These are phyloP conservation scores for Nicotiana attenuata DNA, from an alignment of 257 asterid genomes.

Conservation along the genomic window DNA sequence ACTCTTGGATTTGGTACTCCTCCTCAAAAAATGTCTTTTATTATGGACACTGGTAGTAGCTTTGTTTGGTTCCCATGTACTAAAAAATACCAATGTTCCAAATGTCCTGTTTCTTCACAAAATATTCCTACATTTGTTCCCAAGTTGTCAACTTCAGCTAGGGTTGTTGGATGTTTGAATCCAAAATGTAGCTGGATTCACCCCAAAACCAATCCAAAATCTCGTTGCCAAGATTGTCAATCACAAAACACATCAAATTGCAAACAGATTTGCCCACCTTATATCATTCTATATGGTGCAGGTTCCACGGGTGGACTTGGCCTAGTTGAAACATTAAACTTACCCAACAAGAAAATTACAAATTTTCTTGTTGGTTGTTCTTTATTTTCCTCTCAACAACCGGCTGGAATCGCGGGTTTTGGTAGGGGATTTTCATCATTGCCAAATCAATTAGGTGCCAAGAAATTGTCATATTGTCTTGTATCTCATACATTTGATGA, in stretches of 20 bases:
- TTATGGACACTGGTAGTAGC: constrained; percentile 87
- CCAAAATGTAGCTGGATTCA: constrained; percentile 83
- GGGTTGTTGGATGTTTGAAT: constrained; percentile 59
- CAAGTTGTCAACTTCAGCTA: constrained; percentile 59
- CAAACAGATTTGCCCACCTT: constrained; percentile 74
- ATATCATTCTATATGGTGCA: constrained; percentile 59
- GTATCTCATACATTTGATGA: constrained; percentile 62
- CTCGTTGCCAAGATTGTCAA: constrained; percentile 49
- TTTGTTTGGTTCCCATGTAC: constrained; percentile 94
- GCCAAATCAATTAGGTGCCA: constrained; percentile 65
- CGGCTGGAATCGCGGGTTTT: constrained; percentile 83
- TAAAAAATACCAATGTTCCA: constrained; percentile 41
- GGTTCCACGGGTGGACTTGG: constrained; percentile 80
- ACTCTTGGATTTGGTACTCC: constrained; percentile 86
- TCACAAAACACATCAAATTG: constrained; percentile 29
- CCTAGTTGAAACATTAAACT: constrained; percentile 51
- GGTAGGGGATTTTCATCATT: constrained; percentile 67
- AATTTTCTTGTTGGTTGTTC: constrained; percentile 81
- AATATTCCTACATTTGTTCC: constrained; percentile 53
- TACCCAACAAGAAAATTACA: constrained; percentile 30
- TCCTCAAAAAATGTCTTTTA: constrained; percentile 55
- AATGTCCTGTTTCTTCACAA: constrained; percentile 22
- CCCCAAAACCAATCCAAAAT: constrained; percentile 27
- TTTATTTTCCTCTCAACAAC: constrained; percentile 54
- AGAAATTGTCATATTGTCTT: constrained; percentile 71